These are phyloP conservation scores for Elongisporangium senticosum DNA, from an alignment of 352 stramenopile genomes.

Conservation along the genomic window DNA sequence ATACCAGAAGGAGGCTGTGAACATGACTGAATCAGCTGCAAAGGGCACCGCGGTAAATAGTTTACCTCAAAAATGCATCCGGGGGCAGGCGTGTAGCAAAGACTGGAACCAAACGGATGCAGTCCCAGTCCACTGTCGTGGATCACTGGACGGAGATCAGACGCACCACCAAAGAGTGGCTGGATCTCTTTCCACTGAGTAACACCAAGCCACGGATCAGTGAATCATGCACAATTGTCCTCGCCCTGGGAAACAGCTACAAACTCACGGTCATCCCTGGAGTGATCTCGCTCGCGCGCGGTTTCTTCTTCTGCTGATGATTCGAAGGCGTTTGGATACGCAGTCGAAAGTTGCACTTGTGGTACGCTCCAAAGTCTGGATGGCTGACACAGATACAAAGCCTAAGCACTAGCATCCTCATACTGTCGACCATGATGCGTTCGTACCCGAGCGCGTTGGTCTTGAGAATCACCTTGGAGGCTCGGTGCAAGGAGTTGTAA, in stretches of 20 bases:
- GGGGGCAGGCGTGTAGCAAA: conserved; percentile 68
- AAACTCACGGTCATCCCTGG: conserved; percentile 57
- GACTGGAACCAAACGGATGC: conserved; percentile 72
- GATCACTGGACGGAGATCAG: conserved; percentile 61
- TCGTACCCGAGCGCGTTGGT: conserved; percentile 68
- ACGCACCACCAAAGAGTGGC: conserved; percentile 35
- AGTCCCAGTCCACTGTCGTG: conserved; percentile 71
- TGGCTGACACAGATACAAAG: conserved; percentile 25
- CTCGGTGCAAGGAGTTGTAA: conserved; percentile 65
- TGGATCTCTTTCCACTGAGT: conserved; percentile 67
- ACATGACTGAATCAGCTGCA: too few relatives aligned
- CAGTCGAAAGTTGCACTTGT: conserved; percentile 83
- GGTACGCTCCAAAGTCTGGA: conserved; percentile 73
- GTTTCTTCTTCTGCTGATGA: conserved; percentile 41
- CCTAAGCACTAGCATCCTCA: neutral
- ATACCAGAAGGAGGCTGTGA: neutral
- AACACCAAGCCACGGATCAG: neutral
- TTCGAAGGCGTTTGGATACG: conserved; percentile 38
- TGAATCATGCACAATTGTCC: neutral
- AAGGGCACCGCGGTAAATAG: neutral
- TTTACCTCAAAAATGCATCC: conserved; percentile 67
- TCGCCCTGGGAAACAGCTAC: neutral
- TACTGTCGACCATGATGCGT: neutral
- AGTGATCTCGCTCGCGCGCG: conserved; percentile 41
- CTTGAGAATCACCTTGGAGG: conserved; percentile 75